These are phyloP conservation scores for Xerocomellus chrysenteron DNA, from an alignment of 768 basidiomycete genomes.

Conservation along the genomic window DNA sequence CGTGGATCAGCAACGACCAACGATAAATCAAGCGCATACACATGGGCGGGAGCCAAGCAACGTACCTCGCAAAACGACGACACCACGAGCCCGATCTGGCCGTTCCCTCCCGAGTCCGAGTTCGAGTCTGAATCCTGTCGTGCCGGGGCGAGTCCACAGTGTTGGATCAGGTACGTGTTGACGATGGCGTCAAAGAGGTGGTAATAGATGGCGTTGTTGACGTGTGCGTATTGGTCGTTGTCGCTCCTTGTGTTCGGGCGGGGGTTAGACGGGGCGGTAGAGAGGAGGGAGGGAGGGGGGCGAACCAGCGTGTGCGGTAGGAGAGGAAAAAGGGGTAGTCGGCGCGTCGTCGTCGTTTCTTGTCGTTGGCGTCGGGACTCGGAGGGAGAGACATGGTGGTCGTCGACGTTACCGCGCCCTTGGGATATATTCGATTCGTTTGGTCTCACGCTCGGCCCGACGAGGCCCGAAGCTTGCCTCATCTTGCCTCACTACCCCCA, in stretches of 20 bases:
- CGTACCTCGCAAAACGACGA: constrained; percentile 70
- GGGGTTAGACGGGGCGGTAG: constrained; percentile 6
- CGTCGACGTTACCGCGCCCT: too few species aligned
- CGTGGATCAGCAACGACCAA: too few species aligned
- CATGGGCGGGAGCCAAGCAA: background rate
- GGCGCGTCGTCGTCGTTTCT: constrained; percentile 42
- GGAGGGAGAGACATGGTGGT: background rate
- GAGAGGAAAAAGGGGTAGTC: constrained; percentile 61
- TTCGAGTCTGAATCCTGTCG: constrained; percentile 26
- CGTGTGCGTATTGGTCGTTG: constrained; percentile 82
- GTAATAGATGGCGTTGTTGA: constrained; percentile 82
- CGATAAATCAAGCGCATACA: too few species aligned
- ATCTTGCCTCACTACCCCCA: too few species aligned
- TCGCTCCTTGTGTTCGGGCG: constrained; percentile 62
- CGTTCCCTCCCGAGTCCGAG: background rate
- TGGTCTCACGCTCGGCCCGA: too few species aligned
- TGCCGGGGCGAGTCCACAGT: constrained; percentile 56
- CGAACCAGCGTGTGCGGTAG: constrained; percentile 70
- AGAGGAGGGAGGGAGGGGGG: background rate
- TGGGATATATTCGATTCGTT: too few species aligned
- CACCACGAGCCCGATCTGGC: constrained; percentile 71
- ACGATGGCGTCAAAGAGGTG: constrained; percentile 81
- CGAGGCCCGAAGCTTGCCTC: too few species aligned
- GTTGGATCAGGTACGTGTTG: constrained; percentile 73
- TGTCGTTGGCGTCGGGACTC: constrained; percentile 5